Percentiles rank a stretch among this genome's conserved stretches.
Conservation (phyloP, 2,329 filamentous ascomycete species). For the Clonostachys solani region DNA sequence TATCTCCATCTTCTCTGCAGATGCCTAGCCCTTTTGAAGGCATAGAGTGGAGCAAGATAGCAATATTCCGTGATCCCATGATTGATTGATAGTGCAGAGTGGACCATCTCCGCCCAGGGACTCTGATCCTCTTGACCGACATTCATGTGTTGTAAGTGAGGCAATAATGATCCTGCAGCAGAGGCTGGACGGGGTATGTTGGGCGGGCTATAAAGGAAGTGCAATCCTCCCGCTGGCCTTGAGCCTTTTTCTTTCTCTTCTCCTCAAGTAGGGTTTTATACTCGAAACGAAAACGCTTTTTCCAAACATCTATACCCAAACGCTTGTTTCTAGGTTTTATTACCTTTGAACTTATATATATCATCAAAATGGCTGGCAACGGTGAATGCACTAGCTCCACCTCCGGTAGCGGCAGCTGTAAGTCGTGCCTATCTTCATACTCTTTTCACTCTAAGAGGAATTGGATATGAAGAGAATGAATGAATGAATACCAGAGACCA, state of each 20-base stretch:
- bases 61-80: no score
- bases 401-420: constrained; percentile 29
- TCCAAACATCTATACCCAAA: background rate
- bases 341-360: constrained; percentile 4
- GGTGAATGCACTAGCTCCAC: constrained; percentile 28
- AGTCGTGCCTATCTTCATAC: background rate
- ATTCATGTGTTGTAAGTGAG: no score
- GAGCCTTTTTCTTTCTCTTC: constrained; percentile 1
- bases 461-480: background rate
- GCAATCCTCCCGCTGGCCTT: background rate
- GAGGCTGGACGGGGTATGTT: no score
- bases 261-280: constrained; percentile 6
- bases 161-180: no score
- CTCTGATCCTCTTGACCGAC: no score
- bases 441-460: background rate
- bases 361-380: constrained; percentile 27
- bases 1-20: no score
- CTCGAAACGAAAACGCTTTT: constrained; percentile 4
- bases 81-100: no score
- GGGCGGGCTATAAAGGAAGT: constrained; percentile 2
- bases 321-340: constrained; percentile 1
- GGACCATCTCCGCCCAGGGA: no score
- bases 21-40: no score
- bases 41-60: no score
- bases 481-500: background rate